A percentile compares a stretch with the other conserved stretches of the same genome.
Conservation (phyloP, 441 rosid genomes). For the Erodium trifolium region DNA sequence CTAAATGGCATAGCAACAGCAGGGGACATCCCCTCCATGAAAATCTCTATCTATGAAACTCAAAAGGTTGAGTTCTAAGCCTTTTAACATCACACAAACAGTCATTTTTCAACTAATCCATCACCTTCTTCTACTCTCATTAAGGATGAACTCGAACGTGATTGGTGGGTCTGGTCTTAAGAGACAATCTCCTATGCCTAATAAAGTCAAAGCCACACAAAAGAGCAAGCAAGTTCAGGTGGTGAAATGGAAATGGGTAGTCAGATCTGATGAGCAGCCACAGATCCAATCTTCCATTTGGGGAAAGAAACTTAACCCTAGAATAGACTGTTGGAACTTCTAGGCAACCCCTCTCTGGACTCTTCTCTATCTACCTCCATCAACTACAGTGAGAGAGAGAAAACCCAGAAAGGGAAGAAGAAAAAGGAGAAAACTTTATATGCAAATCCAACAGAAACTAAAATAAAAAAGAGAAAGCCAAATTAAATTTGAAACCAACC, state of each 20-base stretch:
- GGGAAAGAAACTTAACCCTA: constrained; percentile 15
- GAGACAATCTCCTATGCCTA: constrained; percentile 38
- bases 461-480: constrained; percentile 16
- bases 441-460: not conserved
- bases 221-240: constrained; percentile 23
- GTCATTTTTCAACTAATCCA: constrained; percentile 44
- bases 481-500: constrained; percentile 25
- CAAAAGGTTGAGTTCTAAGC: constrained; percentile 36
- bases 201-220: constrained; percentile 15
- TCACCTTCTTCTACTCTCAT: constrained; percentile 26
- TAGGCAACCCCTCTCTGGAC: constrained; percentile 31
- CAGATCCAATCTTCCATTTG: constrained; percentile 32
- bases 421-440: constrained; percentile 6
- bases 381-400: constrained; percentile 25
- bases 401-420: constrained; percentile 16
- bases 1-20: constrained; percentile 45
- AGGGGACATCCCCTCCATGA: constrained; percentile 59
- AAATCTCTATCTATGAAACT: constrained; percentile 35
- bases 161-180: constrained; percentile 13
- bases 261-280: constrained; percentile 41
- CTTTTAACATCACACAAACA: constrained; percentile 32
- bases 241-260: constrained; percentile 27
- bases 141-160: constrained; percentile 30
- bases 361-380: constrained; percentile 36
- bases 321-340: constrained; percentile 15